Evolutionary conservation across 805 yeast genomes (phyloP).

Genomic region (Starmerella bombicola): DNA sequence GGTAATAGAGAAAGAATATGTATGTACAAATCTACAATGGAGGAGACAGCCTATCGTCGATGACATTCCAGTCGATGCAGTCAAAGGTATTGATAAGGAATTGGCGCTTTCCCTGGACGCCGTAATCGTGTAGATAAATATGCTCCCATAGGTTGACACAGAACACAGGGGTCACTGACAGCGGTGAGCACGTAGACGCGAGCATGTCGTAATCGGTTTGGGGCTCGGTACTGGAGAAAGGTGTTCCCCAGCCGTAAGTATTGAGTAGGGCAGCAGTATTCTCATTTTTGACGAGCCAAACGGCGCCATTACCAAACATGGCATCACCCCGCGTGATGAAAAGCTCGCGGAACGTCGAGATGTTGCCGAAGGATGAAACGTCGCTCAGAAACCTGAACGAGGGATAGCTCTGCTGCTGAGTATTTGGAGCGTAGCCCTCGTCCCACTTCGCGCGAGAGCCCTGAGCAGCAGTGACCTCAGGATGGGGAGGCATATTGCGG

Average conservation of each 20-base stretch:
- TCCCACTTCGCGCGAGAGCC: neutral
- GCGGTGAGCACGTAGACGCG: constrained; percentile 7
- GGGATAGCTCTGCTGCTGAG: constrained; percentile 10
- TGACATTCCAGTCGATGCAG: constrained; percentile 64
- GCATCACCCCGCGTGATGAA: constrained; percentile 58
- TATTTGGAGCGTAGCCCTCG: constrained; percentile 1
- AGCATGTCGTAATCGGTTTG: constrained; percentile 5
- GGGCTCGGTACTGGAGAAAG: constrained; percentile 34
- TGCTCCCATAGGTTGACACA: constrained; percentile 77
- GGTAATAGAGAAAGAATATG: too few relatives aligned
- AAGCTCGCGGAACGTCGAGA: constrained; percentile 64
- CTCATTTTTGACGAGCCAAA: constrained; percentile 67
- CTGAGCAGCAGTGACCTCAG: neutral
- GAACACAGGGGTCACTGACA: constrained; percentile 42
- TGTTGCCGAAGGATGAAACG: constrained; percentile 53
- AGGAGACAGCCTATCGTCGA: constrained; percentile 16
- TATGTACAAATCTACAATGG: too few relatives aligned
- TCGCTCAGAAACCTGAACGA: constrained; percentile 14
- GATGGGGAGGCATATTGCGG: constrained; percentile 19
- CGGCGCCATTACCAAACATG: constrained; percentile 80
- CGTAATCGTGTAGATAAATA: constrained; percentile 74
- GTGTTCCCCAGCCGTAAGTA: constrained; percentile 87
- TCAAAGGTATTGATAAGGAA: constrained; percentile 67
- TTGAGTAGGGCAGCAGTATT: constrained; percentile 51
- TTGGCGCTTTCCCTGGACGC: constrained; percentile 56